These are phyloP conservation scores for Zygosaccharomyces sapae DNA, from an alignment of 1,139 yeast species.

Conservation along the genomic window DNA sequence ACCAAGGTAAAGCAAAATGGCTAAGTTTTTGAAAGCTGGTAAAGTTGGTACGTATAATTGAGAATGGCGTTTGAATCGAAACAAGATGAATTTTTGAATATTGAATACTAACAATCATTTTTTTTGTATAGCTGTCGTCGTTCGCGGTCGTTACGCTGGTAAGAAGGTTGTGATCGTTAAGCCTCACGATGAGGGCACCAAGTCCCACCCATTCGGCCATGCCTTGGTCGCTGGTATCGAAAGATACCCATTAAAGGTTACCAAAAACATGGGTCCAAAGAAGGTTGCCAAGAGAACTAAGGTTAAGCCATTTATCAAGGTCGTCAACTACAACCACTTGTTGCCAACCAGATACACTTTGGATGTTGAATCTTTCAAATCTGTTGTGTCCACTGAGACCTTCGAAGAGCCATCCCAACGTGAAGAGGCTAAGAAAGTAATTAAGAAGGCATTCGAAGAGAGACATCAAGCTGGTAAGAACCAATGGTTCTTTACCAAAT, in stretches of 20 bases:
- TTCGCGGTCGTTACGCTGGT: constrained; percentile 99
- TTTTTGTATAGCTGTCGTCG: constrained; percentile 75
- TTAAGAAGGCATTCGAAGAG: constrained; percentile 99
- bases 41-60: constrained; percentile 54
- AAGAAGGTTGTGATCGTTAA: constrained; percentile 99
- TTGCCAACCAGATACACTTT: constrained; percentile 99
- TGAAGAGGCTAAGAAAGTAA: constrained; percentile 98
- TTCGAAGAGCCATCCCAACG: constrained; percentile 98
- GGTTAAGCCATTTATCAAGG: constrained; percentile 99
- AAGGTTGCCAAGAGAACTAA: constrained; percentile 95
- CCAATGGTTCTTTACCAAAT: constrained; percentile 99
- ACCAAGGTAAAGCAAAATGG: constrained; percentile 47
- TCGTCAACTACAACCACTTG: constrained; percentile 99
- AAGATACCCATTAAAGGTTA: constrained; percentile 96
- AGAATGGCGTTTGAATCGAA: not conserved
- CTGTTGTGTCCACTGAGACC: constrained; percentile 87
- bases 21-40: constrained; percentile 99
- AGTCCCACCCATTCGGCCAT: constrained; percentile 98
- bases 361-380: constrained; percentile 93
- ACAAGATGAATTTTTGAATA: not conserved
- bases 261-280: constrained; percentile 94
- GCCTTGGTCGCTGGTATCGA: constrained; percentile 99
- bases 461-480: constrained; percentile 99
- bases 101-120: constrained; percentile 23
- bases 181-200: constrained; percentile 99